Conservation (phyloP, 2,329 filamentous ascomycete species). For the Madurella fahalii region DNA sequence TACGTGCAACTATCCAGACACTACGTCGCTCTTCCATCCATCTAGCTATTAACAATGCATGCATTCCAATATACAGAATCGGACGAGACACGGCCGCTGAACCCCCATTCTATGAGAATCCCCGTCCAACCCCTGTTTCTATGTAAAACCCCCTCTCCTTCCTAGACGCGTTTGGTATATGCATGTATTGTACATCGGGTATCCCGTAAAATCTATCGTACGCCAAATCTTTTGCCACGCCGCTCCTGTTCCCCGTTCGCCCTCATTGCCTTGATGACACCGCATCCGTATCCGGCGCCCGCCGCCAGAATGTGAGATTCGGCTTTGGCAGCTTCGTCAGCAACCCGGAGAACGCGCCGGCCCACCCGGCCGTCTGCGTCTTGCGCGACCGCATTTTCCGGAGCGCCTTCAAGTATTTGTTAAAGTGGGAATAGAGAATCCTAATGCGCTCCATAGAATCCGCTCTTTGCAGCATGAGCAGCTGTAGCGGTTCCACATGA, state of each 20-base stretch:
- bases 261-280: neutral
- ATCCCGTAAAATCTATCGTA: too few species aligned
- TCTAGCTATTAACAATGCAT: too few species aligned
- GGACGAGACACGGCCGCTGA: too few species aligned
- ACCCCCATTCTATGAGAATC: neutral
- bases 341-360: constrained; percentile 4
- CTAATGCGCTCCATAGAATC: too few species aligned
- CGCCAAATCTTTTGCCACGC: too few species aligned
- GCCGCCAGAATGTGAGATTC: neutral
- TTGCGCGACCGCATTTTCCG: neutral
- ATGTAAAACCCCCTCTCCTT: neutral
- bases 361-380: neutral
- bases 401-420: neutral
- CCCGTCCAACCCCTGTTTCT: neutral
- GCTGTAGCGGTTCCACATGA: neutral
- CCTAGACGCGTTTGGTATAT: constrained; percentile 3
- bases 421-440: neutral
- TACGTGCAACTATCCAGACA: too few species aligned
- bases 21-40: too few species aligned
- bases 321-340: neutral
- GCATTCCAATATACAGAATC: too few species aligned
- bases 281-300: neutral
- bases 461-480: too few species aligned
- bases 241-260: neutral
- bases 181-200: neutral